Conservation (phyloP, 257 asterid species). For the Solanum etuberosum region DNA sequence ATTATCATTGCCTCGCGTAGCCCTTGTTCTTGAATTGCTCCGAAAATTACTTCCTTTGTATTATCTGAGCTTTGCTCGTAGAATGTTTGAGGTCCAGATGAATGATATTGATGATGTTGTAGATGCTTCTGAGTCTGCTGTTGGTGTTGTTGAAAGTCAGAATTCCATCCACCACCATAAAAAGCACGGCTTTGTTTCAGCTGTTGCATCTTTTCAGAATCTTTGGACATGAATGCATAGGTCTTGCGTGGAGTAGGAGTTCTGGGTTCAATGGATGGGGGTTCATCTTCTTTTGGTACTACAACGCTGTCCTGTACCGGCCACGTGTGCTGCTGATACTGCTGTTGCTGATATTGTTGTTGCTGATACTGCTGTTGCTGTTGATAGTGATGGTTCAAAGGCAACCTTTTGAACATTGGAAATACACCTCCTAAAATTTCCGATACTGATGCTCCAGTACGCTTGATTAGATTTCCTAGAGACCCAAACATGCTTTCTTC, state of each 20-base stretch:
- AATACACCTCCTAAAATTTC: slow-evolving; percentile 61
- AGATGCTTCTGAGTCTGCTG: slow-evolving; percentile 52
- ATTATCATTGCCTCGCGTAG: slow-evolving; percentile 30
- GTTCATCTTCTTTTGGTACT: slow-evolving; percentile 68
- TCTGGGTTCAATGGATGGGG: slow-evolving; percentile 58
- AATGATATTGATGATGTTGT: slow-evolving; percentile 52
- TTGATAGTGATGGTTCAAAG: slow-evolving; percentile 20
- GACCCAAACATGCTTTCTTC: slow-evolving; percentile 68
- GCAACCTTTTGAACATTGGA: slow-evolving; percentile 49
- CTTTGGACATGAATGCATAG: slow-evolving; percentile 84
- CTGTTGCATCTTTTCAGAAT: slow-evolving; percentile 81
- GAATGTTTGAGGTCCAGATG: slow-evolving; percentile 54
- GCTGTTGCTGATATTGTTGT: slow-evolving; percentile 20
- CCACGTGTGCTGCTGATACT: slow-evolving; percentile 44
- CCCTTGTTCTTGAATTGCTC: slow-evolving; percentile 73
- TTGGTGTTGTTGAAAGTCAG: slow-evolving; percentile 32
- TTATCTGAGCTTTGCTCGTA: slow-evolving; percentile 56
- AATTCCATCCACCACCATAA: slow-evolving; percentile 69
- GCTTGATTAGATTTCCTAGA: slow-evolving; percentile 39
- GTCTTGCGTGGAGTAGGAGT: slow-evolving; percentile 89
- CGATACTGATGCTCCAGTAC: slow-evolving; percentile 48
- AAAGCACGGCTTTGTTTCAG: slow-evolving; percentile 67
- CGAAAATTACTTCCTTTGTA: slow-evolving; percentile 66
- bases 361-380: slow-evolving; percentile 9
- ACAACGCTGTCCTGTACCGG: slow-evolving; percentile 80